Conservation (phyloP, 139 green algal genomes). For the Pleodorina starrii region DNA sequence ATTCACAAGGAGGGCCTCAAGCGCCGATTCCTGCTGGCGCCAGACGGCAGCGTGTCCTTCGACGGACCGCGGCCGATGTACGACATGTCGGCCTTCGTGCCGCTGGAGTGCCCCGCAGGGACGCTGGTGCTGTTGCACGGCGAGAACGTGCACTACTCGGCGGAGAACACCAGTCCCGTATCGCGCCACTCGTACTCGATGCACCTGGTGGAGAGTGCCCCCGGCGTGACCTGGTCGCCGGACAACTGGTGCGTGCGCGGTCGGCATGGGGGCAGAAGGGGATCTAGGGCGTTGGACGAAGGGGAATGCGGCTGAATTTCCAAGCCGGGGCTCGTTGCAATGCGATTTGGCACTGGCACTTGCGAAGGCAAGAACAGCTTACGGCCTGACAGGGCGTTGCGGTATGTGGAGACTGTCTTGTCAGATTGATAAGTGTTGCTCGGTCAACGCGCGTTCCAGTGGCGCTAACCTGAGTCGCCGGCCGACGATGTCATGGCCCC, state of each 20-base stretch:
- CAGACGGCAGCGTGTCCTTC: constrained; percentile 62
- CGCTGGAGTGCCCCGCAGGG: constrained; percentile 84
- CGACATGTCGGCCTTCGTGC: constrained; percentile 77
- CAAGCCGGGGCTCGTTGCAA: too few species aligned
- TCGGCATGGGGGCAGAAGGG: too few species aligned
- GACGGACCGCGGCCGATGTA: constrained; percentile 59
- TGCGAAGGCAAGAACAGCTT: too few species aligned
- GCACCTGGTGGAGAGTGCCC: constrained; percentile 84
- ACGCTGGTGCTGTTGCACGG: constrained; percentile 93
- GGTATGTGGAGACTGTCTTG: too few species aligned
- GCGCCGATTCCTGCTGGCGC: constrained; percentile 61
- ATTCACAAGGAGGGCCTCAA: constrained; percentile 66
- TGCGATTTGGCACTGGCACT: too few species aligned
- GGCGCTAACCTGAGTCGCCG: too few species aligned
- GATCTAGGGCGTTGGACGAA: too few species aligned
- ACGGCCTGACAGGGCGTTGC: too few species aligned
- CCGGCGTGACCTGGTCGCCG: constrained; percentile 62
- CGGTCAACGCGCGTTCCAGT: too few species aligned
- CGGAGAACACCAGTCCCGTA: constrained; percentile 59
- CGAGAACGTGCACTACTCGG: constrained; percentile 71
- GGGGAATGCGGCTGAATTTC: too few species aligned
- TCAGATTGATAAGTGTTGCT: too few species aligned
- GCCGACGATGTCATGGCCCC: too few species aligned
- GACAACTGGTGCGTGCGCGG: constrained; percentile 89
- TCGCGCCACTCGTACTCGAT: constrained; percentile 88